These are phyloP conservation scores for Sclerotinia nivalis DNA, from an alignment of 2,329 filamentous ascomycete species.

Conservation along the genomic window DNA sequence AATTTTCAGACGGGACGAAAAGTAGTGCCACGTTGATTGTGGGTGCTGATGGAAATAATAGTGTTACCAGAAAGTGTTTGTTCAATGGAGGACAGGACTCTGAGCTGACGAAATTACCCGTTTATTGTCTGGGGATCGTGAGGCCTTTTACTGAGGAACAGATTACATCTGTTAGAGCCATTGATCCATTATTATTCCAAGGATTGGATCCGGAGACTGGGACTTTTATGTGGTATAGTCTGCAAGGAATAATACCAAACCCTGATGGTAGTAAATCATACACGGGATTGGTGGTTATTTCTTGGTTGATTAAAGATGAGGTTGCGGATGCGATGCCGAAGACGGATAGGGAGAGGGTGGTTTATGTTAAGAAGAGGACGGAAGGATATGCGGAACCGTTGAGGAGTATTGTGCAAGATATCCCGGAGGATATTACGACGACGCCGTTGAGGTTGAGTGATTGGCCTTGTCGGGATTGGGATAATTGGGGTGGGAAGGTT, in stretches of 20 bases:
- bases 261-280: constrained; percentile 44
- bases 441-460: constrained; percentile 36
- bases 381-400: constrained; percentile 47
- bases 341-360: constrained; percentile 41
- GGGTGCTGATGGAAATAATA: constrained; percentile 45
- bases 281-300: constrained; percentile 49
- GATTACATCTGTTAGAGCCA: constrained; percentile 45
- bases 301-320: constrained; percentile 46
- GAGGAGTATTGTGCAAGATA: constrained; percentile 45
- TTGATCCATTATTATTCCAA: constrained; percentile 57
- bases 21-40: constrained; percentile 43
- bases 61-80: constrained; percentile 33
- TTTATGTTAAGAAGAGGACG: constrained; percentile 45
- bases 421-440: constrained; percentile 46
- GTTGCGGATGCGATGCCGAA: constrained; percentile 42
- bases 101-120: constrained; percentile 43
- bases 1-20: constrained; percentile 42
- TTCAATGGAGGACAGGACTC: constrained; percentile 40
- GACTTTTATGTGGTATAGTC: constrained; percentile 53
- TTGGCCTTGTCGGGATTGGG: constrained; percentile 42
- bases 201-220: constrained; percentile 53
- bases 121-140: constrained; percentile 45
- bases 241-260: constrained; percentile 45
- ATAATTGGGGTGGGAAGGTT: constrained; percentile 38
- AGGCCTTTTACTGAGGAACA: constrained; percentile 44